Conservation (phyloP, 2,329 filamentous ascomycete genomes). For the Trichoderma sp. region DNA sequence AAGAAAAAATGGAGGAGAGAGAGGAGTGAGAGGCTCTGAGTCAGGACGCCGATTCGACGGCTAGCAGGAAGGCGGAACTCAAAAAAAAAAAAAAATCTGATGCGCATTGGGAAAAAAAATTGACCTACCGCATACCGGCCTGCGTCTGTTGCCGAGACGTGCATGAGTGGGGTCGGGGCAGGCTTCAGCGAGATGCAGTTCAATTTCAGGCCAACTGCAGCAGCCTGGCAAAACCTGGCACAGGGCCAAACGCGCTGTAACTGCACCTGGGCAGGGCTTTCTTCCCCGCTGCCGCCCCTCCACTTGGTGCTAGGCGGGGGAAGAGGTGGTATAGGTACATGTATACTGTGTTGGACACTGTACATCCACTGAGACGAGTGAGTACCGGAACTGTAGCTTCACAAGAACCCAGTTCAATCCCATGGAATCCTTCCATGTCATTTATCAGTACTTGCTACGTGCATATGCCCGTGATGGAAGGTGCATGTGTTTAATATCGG, state of each 20-base stretch:
- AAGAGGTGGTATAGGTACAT: not conserved
- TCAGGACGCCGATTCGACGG: conserved; percentile 19
- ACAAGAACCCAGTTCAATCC: not conserved
- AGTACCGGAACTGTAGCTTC: not conserved
- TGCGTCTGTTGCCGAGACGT: conserved; percentile 13
- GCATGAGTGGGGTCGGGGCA: conserved; percentile 16
- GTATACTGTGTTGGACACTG: not conserved
- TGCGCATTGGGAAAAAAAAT: conserved; percentile 18
- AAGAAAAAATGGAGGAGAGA: not conserved
- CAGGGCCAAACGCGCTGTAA: conserved; percentile 15
- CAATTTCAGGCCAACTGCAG: not conserved
- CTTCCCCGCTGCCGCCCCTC: not conserved
- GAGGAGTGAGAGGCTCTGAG: conserved; percentile 14
- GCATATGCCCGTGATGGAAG: not conserved
- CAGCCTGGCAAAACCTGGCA: not conserved
- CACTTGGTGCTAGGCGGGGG: not conserved
- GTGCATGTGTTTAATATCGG: not conserved
- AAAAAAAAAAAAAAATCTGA: conserved; percentile 13
- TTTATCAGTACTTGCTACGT: not conserved
- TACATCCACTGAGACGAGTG: not conserved
- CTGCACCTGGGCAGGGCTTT: not conserved
- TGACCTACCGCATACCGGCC: not conserved
- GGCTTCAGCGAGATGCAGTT: conserved; percentile 13
- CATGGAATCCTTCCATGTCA: not conserved
- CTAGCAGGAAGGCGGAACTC: conserved; percentile 17